Evolutionary conservation across 192 early-diverging fungal species (phyloP), one percentile per base, ranked within the genome.

Genomic region (Mortierella alpina): DNA sequence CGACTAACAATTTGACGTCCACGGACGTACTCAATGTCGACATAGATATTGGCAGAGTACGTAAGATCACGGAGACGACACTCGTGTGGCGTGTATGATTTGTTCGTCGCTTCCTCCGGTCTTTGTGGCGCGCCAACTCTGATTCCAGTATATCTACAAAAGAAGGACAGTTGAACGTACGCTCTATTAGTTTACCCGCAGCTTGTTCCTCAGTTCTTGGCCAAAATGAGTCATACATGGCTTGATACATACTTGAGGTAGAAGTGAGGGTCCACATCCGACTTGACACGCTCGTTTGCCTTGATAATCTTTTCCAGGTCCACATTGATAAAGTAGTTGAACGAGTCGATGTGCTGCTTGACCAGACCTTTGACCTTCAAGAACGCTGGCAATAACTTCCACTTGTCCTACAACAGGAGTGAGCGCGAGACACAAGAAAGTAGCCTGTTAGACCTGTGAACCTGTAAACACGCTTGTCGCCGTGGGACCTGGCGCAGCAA

Each of bases 321-420:
- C 7, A 93, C 93, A 70, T 98, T 92, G 66, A 99, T 89, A 87
- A 98, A 99, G 82, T 97, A 98, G 87, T 99, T 97, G 86, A 97
- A 99, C 9, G 98, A 99, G 83, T 99, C 98, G 68, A 98, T 91
- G 82, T 99, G 98, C 82, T 99, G 98, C 84, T 98, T 98, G 60
- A 99, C 93, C 20, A 99, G 90, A 66, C 98, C 98, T 72, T 97
- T 97, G 41, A 97, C 94, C 78, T 96, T 95, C 44, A 99, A 84
- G 82, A 98, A 99, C 1, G 98, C 97, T 6, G 98, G 98, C 18
- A 99, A 86, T 48, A 99, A 87, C 79, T 96, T 90, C 98, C 98
- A 99, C 79, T 99, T 99, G 86, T 99, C 97, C 92, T 96, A 84
- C 53, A 44, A 20, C 42, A 39, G 15, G 12, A 59, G n/a, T 17